Base-by-base conservation (phyloP, 768 basidiomycete genomes). In the Pisolithus marmoratus region DNA sequence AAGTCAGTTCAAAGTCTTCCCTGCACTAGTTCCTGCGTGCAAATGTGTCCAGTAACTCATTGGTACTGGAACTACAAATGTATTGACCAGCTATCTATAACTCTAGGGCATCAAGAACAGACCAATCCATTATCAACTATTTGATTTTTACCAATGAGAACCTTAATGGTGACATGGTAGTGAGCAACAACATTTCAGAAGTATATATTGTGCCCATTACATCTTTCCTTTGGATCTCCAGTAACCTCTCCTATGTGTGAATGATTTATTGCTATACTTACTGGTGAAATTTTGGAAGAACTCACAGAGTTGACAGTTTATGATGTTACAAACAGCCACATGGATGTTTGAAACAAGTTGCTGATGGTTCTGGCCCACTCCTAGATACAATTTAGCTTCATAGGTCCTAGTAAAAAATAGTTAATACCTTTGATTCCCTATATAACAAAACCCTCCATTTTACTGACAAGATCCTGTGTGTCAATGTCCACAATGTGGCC, bases 401-500 rank as follows among this genome's bases (percentile, higher is more conserved):
- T 5, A 37, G 2, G 20, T 34, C 2, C 7, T 34, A 17, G 46
- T 20, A 34, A 8, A 34, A n/a, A 51, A 7, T 8, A 36, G n/a
- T n/a, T n/a, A 15, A 1, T 23, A 51, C 50, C 50, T 51, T 24
- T n/a, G 19, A 52, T 53, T 24, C 52, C 52, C 14, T 53, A 46
- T 11, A 53, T 27, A 0, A 38, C 46, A 24, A 53, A 53, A 4
- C 52, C 46, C 22, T 52, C 51, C 51, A 52, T 52, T 23, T 47
- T 52, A 38, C 46, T 52, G 12, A 52, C 29, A 24, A 53, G 27
- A 15, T 23, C 38, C 29, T 53, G 48, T 15, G 38, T 14, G 38
- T 48, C 38, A 9, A 52, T 52, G 36, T 9, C 27, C 42, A 43
- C 24, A 5, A 14, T 22, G 5, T 20, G 24, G 42, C 42, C 42